Percentiles rank a stretch among this genome's conserved stretches.
phyloP scores from a whole-genome alignment of 176 grass and related monocot species.

The Paspalum notatum region DNA sequence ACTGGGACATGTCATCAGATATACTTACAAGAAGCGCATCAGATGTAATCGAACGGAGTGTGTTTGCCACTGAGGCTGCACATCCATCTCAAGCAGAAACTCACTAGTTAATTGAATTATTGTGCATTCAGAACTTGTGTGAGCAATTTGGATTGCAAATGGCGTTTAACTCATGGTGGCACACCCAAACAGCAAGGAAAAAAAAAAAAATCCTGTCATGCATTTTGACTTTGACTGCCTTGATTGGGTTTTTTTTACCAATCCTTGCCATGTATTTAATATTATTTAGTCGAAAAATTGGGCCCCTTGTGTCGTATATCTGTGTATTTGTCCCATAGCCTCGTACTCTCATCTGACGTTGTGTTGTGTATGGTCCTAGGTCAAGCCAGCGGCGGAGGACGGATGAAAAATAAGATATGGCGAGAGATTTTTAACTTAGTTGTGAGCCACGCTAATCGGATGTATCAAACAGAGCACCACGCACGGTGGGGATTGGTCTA shows the following conservation, averaged over 20 bases:
- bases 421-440: too few relatives aligned
- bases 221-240: conserved; percentile 51
- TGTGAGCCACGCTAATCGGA: too few relatives aligned
- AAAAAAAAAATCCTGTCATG: conserved; percentile 30
- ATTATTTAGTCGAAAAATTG: conserved; percentile 34
- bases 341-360: conserved; percentile 18
- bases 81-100: conserved; percentile 37
- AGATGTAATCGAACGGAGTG: conserved; percentile 52
- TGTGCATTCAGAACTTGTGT: conserved; percentile 25
- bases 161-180: conserved; percentile 20
- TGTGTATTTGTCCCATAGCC: conserved; percentile 27
- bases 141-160: conserved; percentile 18
- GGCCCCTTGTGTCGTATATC: background rate
- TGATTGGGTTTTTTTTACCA: conserved; percentile 7
- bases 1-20: conserved; percentile 61
- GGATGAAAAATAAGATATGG: too few relatives aligned
- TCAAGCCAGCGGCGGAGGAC: too few relatives aligned
- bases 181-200: conserved; percentile 30
- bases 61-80: conserved; percentile 29
- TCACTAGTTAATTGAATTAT: conserved; percentile 26
- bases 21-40: conserved; percentile 55
- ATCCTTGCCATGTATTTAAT: background rate
- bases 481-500: too few relatives aligned
- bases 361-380: conserved; percentile 22
- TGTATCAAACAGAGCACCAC: too few relatives aligned